phyloP scores from a whole-genome alignment of 192 early-diverging fungal species.

The Thoreauomyces humboldtii region DNA sequence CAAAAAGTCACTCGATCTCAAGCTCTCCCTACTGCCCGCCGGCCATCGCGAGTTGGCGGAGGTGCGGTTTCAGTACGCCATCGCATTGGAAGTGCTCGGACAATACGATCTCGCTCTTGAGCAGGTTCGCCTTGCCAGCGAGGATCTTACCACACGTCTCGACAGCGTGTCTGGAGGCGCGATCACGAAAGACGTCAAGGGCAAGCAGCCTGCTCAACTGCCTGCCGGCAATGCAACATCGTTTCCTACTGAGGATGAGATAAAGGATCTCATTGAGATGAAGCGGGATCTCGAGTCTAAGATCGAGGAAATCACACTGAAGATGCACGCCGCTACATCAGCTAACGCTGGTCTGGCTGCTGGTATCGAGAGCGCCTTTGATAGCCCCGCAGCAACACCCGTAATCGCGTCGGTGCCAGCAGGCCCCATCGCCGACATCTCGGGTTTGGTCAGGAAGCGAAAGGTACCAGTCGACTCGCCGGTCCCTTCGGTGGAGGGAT shows the following conservation, averaged over 20 bases:
- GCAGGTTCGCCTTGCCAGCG: constrained; percentile 1
- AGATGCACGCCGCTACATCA: constrained; percentile 4
- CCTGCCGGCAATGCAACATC: not conserved
- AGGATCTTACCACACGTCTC: constrained; percentile 1
- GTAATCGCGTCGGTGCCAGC: too few species aligned
- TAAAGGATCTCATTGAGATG: constrained; percentile 17
- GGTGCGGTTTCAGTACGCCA: constrained; percentile 9
- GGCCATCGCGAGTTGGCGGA: constrained; percentile 13
- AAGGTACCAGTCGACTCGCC: not conserved
- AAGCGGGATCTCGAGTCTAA: constrained; percentile 20
- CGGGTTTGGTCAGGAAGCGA: constrained; percentile 21
- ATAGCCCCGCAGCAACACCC: too few species aligned
- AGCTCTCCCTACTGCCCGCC: not conserved
- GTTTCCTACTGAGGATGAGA: not conserved
- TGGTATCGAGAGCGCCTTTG: too few species aligned
- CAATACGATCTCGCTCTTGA: constrained; percentile 13
- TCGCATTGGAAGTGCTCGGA: constrained; percentile 14
- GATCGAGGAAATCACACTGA: constrained; percentile 13
- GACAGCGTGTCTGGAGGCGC: not conserved
- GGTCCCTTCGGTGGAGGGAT: too few species aligned
- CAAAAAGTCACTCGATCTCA: not conserved
- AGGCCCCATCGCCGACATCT: constrained; percentile 12
- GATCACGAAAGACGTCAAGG: constrained; percentile 1
- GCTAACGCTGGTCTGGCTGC: not conserved
- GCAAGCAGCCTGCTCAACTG: too few species aligned